Evolutionary conservation across 139 green algal genomes (phyloP).

Genomic region (Yamagishiella unicocca): DNA sequence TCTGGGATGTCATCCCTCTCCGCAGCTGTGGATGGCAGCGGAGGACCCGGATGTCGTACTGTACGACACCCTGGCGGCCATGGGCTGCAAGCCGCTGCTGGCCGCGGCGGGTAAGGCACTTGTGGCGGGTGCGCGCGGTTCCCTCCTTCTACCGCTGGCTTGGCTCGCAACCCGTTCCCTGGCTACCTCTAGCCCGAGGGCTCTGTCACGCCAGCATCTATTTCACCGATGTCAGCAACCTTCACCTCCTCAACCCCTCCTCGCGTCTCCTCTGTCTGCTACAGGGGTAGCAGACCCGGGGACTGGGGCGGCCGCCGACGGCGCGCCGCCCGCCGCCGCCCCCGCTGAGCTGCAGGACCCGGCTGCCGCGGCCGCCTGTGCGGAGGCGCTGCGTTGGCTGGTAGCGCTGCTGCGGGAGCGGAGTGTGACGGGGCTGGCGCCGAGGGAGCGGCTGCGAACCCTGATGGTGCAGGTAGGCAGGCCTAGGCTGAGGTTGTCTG

Average conservation of each 20-base stretch:
- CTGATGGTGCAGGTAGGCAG: conserved; percentile 32
- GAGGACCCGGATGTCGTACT: conserved; percentile 16
- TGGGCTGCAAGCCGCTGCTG: conserved; percentile 23
- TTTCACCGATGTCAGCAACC: too few species aligned
- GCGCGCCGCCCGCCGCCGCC: neutral
- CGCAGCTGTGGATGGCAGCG: conserved; percentile 25
- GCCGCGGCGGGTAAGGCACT: neutral
- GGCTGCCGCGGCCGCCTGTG: neutral
- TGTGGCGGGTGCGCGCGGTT: too few species aligned
- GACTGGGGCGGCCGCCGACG: neutral
- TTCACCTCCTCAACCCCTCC: too few species aligned
- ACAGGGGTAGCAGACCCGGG: too few species aligned
- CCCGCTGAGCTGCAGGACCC: conserved; percentile 12
- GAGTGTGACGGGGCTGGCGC: neutral
- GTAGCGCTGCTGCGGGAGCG: conserved; percentile 40
- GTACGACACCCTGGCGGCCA: conserved; percentile 1
- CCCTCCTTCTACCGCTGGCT: too few species aligned
- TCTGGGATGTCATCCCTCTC: too few species aligned
- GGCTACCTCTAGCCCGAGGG: too few species aligned
- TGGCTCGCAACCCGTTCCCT: too few species aligned
- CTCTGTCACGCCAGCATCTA: too few species aligned
- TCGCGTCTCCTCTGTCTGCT: too few species aligned
- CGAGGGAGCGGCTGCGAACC: conserved; percentile 13
- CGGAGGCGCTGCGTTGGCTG: conserved; percentile 31
- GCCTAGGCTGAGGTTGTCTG: too few species aligned